Base-by-base conservation (phyloP, 2,329 filamentous ascomycete genomes). In the Incumbomyces lentus region DNA sequence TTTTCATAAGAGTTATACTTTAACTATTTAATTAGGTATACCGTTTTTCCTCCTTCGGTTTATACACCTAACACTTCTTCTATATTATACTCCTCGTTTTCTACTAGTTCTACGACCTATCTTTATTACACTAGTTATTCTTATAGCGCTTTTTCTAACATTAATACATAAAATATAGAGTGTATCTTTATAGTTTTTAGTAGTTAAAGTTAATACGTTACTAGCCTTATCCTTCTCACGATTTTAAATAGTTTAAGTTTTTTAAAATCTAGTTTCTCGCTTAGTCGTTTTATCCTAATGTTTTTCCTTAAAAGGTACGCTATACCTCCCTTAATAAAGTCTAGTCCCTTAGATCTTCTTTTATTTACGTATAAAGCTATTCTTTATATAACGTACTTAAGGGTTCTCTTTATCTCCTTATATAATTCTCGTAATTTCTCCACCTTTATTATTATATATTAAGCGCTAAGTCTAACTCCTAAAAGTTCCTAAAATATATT, bases 261-360 rank as follows among this genome's bases (percentile, higher is more conserved):
- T 13, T 26, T 48, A 30, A 42, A 44, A 32, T 48, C 40, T 16
- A 48, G 33, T 44, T 48, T 48, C 3, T 26, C 16, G 18, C 40
- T 44, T 36, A 39, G 46, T 48, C 46, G 19, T 19, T 48, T 36
- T 48, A 32, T 48, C 37, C 44, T 48, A 26, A 48, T 48, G 26
- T 48, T 48, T 48, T 36, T 36, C 38, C 16, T 6, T 30, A 38
- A 12, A 10, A 48, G 13, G 31, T 48, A 48, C 18, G 44, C 46
- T 13, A 34, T 26, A 26, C 38, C 40, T 33, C 40, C 31, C 40
- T 48, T 32, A 37, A 2, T 7, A 18, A 48, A 30, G 40, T 22
- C 34, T 37, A 32, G 46, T 48, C 31, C 40, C 33, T 31, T 32
- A 37, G 33, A 18, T 32, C 46, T 48, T 33, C 44, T 44, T 19